Base-by-base conservation (phyloP, 345 rosid species). In the Euclidium syriacum region DNA sequence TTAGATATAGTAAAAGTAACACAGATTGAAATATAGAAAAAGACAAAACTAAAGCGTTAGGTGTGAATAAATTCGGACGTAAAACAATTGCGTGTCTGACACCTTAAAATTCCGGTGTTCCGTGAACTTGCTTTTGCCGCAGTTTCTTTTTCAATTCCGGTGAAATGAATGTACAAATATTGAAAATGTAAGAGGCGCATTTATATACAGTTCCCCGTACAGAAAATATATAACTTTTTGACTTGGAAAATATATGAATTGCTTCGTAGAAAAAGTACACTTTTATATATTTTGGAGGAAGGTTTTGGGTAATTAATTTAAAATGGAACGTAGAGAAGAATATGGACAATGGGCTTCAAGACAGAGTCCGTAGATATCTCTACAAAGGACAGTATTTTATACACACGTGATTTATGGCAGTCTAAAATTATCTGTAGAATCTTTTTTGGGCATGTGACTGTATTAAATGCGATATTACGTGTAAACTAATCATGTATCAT, bases 11-110 rank as follows among this genome's bases (percentile, higher is more conserved):
- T 55, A 44, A 35, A 48, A 56, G 16, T 47, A 48, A 19, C n/a
- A 25, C 35, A 23, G 38, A 17, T 25, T 52, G 23, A 35, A 36
- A 35, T n/a, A n/a, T n/a, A 10, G 7, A 36, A 48, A 52, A 4
- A 48, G 49, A 26, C 40, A 4, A 48, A 58, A 26, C 40, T 9
- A 44, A 58, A 58, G 72, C 11, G 65, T 22, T 67, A 10, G 65
- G 32, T 34, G 56, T 23, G 50, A 61, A 61, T 69, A 69, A 43
- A 52, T 69, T 60, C 68, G 73, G 56, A 52, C 56, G 61, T 44
- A 36, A 29, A 69, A 18, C 23, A 56, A 56, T 68, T 52, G 35
- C 67, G 53, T 61, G 55, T 52, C 24, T 58, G 62, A 52, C 62
- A 51, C 43, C 50, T 66, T 44, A n/a, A 17, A 49, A 14, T 50